Conservation (phyloP, 1,284 basidiomycete genomes). For the Vanrija sp. region DNA sequence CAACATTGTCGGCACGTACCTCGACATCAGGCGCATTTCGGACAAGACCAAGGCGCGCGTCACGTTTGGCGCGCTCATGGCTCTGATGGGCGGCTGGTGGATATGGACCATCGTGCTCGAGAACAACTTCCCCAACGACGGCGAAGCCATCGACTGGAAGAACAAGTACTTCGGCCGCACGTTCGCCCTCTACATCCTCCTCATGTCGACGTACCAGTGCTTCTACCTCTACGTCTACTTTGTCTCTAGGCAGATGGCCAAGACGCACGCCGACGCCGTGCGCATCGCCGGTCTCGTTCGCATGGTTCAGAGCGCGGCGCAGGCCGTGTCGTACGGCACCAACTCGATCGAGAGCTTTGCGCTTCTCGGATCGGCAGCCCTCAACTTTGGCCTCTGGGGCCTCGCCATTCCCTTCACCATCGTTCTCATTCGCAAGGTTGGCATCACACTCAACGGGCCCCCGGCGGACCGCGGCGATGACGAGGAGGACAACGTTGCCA, state of each 20-base stretch:
- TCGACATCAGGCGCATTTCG: not conserved
- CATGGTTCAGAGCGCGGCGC: conserved; percentile 1
- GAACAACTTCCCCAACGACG: not conserved
- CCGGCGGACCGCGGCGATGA: no score
- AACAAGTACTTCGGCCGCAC: conserved; percentile 4
- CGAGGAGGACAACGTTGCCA: no score
- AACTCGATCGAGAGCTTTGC: conserved; percentile 1
- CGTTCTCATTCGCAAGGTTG: conserved; percentile 4
- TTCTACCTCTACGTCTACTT: conserved; percentile 11
- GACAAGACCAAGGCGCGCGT: conserved; percentile 1
- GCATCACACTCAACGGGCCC: conserved; percentile 1
- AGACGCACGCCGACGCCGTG: not conserved
- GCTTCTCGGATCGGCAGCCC: conserved; percentile 1
- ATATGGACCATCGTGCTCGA: conserved; percentile 8
- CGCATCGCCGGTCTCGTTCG: conserved; percentile 5
- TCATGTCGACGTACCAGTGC: conserved; percentile 4
- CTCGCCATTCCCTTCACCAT: not conserved
- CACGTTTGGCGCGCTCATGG: conserved; percentile 2
- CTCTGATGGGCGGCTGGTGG: conserved; percentile 8
- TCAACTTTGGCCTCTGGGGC: conserved; percentile 11
- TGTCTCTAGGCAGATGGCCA: not conserved
- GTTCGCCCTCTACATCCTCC: conserved; percentile 11
- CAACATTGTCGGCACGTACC: conserved; percentile 1
- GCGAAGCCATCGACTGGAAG: conserved; percentile 3
- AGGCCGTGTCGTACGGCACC: conserved; percentile 7